Evolutionary conservation across 1,284 basidiomycete genomes (phyloP), one percentile per base, ranked within the genome.

Genomic region (Puccinia novopanici): DNA sequence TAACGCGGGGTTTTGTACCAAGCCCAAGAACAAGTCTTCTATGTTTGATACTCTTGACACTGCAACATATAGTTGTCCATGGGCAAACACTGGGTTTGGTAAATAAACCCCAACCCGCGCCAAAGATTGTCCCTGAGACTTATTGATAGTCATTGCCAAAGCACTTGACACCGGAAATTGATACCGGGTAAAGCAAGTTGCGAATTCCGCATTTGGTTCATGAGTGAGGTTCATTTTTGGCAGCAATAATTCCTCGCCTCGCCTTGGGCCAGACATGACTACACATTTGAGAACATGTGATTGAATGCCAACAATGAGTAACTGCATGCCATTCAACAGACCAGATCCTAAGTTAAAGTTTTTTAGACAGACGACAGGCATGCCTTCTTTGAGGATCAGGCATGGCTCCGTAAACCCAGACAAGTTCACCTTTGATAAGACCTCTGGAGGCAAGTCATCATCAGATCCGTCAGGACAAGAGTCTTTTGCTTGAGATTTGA

Each of bases 61-160:
- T n/a, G n/a, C n/a, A n/a, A n/a, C 45, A 45, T 76, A 76, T 17
- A 76, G 24, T n/a, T 76, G 75, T 0, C 61, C 75, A 54, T 76
- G 75, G 8, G 37, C 22, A 52, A 67, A 68, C 6, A 76, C 75
- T 34, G 63, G 63, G 6, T 77, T 75, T 0, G 84, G 85, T 0
- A 88, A 76, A 82, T 87, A 84, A 8, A 87, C 30, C 1, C 84
- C 85, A 50, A 86, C 83, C 63, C 82, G 73, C 34, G 81, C 82
- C 0, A 86, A 82, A 15, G 86, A 87, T 80, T 88, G 88, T 0
- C 88, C 88, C 83, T 89, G 88, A 0, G 86, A 52, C 76, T 88
- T 88, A 82, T 88, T 88, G 80, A 88, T 87, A 5, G 85, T 86
- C 77, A 88, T 86, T 9, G 86, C 85, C 84, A 88, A 88, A 4